These are phyloP conservation scores for Thalassiosira hispida DNA, from an alignment of 352 stramenopile genomes.

Conservation along the genomic window DNA sequence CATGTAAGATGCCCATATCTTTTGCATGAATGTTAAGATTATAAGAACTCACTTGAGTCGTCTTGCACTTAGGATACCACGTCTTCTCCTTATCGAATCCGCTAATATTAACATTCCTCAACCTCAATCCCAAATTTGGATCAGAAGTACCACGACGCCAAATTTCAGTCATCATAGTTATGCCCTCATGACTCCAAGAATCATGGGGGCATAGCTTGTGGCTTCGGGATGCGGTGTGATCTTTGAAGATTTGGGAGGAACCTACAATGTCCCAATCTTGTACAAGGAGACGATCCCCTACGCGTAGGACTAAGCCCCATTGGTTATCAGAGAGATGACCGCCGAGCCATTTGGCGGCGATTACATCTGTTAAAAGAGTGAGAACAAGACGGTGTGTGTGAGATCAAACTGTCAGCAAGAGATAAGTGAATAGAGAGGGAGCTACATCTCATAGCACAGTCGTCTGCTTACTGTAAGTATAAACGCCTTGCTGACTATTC, in stretches of 20 bases:
- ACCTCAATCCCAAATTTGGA: slow-evolving; percentile 29
- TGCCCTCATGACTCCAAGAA: slow-evolving; percentile 37
- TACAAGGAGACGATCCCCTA: slow-evolving; percentile 31
- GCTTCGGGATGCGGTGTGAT: slow-evolving; percentile 33
- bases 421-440: no score
- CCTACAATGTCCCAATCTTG: slow-evolving; percentile 40
- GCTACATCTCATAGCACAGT: no score
- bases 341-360: slow-evolving; percentile 41
- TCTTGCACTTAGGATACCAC: slow-evolving; percentile 37
- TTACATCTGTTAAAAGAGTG: slow-evolving; percentile 11
- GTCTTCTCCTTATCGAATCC: slow-evolving; percentile 54
- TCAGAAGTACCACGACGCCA: slow-evolving; percentile 22
- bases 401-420: no score
- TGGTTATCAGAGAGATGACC: slow-evolving; percentile 55
- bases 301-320: slow-evolving; percentile 33
- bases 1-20: no score
- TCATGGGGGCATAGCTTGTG: slow-evolving; percentile 28
- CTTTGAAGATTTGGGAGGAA: slow-evolving; percentile 43
- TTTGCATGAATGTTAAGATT: no score
- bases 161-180: slow-evolving; percentile 35
- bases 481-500: slow-evolving; percentile 52
- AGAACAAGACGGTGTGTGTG: no score
- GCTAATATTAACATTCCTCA: slow-evolving; percentile 52
- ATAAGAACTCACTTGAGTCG: slow-evolving; percentile 15
- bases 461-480: slow-evolving; percentile 42